Base-by-base conservation (phyloP, 2,329 filamentous ascomycete species). In the Passalora sequoiae region DNA sequence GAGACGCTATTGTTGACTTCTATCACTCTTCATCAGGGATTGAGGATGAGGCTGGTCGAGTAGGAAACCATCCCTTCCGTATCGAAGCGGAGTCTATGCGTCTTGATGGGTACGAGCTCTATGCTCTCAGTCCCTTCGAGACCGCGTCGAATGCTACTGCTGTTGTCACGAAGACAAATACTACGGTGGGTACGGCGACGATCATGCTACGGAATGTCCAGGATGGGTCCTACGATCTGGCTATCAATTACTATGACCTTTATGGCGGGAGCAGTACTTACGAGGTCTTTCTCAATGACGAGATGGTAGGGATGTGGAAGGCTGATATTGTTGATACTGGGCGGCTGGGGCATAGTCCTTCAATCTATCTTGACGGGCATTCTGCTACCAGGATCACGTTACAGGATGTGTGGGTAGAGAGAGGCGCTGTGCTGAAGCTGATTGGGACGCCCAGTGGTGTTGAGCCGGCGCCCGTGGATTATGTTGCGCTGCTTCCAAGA, bases 11-110 rank as follows among this genome's bases (percentile, higher is more conserved):
- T 64, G 77, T 68, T 55, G 68, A 77, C 43, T 86, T 82, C 64
- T 86, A 83, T 63, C 55, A 69, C 58, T 80, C 77, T 58, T 62
- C 78, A 27, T 81, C 79, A 0, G 68, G 72, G 2, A 83, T 86
- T 31, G 59, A 74, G 0, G 83, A 86, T 51, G 66, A 71, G 15
- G 53, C 53, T 0, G 68, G 67, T 2, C 73, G 82, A 7, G 81
- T 85, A 0, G 72, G 74, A 1, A 68, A 78, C 46, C 76, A 86
- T 60, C 73, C 75, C 0, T 81, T 75, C 62, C 75, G 83, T n/a
- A 74, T 86, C 33, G 82, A 86, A 66, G 81, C 81, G 1, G 82
- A 86, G 63, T 66, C 65, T 40, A 84, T 86, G 81, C 52, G 63
- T 0, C 66, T 85, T 1, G 65, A 70, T 5, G 77, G 77, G 0